These are phyloP conservation scores for Dillenia turbinata DNA, from an alignment of 164 flowering plant genomes.

Conservation along the genomic window DNA sequence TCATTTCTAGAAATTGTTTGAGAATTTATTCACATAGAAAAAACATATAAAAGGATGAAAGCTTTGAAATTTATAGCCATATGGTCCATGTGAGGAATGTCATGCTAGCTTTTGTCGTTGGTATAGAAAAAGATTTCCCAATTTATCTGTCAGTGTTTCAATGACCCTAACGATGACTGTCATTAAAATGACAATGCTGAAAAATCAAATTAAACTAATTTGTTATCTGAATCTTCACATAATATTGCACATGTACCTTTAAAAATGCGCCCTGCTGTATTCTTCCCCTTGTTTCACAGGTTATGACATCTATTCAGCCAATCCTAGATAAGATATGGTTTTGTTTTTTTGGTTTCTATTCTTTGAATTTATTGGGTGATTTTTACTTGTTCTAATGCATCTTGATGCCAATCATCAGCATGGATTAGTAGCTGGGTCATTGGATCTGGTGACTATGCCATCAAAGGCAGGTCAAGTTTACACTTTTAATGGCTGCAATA, in stretches of 20 bases:
- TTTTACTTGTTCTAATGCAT: constrained; percentile 14
- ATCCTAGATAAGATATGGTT: constrained; percentile 62
- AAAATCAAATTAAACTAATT: too few species aligned
- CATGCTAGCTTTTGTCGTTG: too few species aligned
- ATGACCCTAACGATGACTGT: too few species aligned
- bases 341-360: background rate
- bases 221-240: too few species aligned
- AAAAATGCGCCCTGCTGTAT: constrained; percentile 78
- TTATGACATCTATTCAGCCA: constrained; percentile 71
- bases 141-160: too few species aligned
- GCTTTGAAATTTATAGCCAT: too few species aligned
- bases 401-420: constrained; percentile 45
- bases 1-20: too few species aligned
- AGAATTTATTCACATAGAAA: too few species aligned
- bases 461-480: background rate
- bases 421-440: constrained; percentile 85
- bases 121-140: too few species aligned
- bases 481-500: constrained; percentile 11
- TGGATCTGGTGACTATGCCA: constrained; percentile 87
- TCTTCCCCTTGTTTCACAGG: constrained; percentile 66
- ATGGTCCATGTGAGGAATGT: too few species aligned
- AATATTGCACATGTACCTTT: constrained; percentile 6
- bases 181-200: too few species aligned
- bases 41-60: too few species aligned
- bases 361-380: constrained; percentile 1